Percentiles rank a stretch among this genome's conserved stretches.
Conservation (phyloP, 148 eudicot species). For the Beta vulgaris region DNA sequence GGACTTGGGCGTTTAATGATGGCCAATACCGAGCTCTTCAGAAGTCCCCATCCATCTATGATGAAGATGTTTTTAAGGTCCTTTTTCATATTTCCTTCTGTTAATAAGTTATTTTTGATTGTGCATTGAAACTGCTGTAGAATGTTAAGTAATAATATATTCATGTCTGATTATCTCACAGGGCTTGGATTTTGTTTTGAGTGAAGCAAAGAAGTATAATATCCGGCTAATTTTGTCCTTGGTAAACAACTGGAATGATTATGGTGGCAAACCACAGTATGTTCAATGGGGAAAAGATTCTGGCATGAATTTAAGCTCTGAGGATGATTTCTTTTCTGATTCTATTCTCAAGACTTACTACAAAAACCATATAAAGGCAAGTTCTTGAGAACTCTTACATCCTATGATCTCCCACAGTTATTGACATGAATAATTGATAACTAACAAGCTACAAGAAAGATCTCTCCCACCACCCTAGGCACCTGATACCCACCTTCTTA, state of each 20-base stretch:
- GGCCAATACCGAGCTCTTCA: conserved; percentile 90
- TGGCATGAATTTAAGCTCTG: conserved; percentile 60
- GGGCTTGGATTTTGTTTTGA: conserved; percentile 89
- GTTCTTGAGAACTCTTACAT: conserved; percentile 5
- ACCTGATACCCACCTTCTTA: too few species aligned
- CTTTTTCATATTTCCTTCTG: neutral
- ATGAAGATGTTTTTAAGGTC: conserved; percentile 88
- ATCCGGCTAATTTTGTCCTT: conserved; percentile 77
- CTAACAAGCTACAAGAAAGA: too few species aligned
- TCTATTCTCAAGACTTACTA: conserved; percentile 62
- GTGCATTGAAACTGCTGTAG: neutral
- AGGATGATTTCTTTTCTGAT: conserved; percentile 75
- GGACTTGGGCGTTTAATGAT: conserved; percentile 96
- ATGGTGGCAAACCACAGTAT: conserved; percentile 89
- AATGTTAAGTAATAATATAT: neutral
- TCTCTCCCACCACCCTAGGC: too few species aligned
- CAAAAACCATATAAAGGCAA: conserved; percentile 69
- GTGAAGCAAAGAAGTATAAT: conserved; percentile 82
- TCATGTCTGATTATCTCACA: conserved; percentile 23
- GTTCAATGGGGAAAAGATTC: conserved; percentile 89
- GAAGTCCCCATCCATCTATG: conserved; percentile 74
- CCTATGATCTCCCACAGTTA: too few species aligned
- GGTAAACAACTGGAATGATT: conserved; percentile 83
- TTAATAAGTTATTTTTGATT: neutral
- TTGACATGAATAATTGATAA: too few species aligned